These are phyloP conservation scores for Graphilbum fragrans DNA, from an alignment of 2,329 filamentous ascomycete genomes.

Conservation along the genomic window DNA sequence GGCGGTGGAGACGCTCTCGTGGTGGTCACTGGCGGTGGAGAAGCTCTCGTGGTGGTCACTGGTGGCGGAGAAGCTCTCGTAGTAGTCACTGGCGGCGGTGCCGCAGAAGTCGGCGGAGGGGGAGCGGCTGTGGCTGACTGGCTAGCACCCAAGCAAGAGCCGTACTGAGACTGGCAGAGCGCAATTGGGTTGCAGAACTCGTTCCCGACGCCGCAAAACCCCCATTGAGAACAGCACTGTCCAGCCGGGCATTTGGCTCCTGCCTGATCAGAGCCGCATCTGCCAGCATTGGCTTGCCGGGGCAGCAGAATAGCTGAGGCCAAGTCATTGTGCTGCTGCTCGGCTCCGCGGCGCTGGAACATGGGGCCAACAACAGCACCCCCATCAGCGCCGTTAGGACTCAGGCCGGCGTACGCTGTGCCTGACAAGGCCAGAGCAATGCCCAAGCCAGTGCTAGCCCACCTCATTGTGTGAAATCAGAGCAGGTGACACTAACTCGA, in stretches of 20 bases:
- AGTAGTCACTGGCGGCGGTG: neutral
- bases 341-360: neutral
- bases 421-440: slow-evolving; percentile 4
- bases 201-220: slow-evolving; percentile 9
- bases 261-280: slow-evolving; percentile 7
- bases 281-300: slow-evolving; percentile 1
- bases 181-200: slow-evolving; percentile 8
- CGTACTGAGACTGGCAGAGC: slow-evolving; percentile 8
- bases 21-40: slow-evolving; percentile 6
- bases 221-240: slow-evolving; percentile 13
- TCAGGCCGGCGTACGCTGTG: no score
- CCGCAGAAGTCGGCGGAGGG: neutral
- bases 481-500: neutral
- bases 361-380: no score
- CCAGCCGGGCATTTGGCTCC: slow-evolving; percentile 8
- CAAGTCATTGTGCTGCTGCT: neutral
- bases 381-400: no score
- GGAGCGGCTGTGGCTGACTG: slow-evolving; percentile 1
- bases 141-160: slow-evolving; percentile 7
- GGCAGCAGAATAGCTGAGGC: neutral
- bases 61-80: slow-evolving; percentile 10
- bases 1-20: slow-evolving; percentile 4
- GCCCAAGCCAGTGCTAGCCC: slow-evolving; percentile 1
- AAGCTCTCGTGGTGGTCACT: neutral
- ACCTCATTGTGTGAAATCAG: slow-evolving; percentile 2